A percentile compares a stretch with the other conserved stretches of the same genome.
Evolutionary conservation across 1,284 basidiomycete species (phyloP).

Genomic region (Ganoderma sp.): DNA sequence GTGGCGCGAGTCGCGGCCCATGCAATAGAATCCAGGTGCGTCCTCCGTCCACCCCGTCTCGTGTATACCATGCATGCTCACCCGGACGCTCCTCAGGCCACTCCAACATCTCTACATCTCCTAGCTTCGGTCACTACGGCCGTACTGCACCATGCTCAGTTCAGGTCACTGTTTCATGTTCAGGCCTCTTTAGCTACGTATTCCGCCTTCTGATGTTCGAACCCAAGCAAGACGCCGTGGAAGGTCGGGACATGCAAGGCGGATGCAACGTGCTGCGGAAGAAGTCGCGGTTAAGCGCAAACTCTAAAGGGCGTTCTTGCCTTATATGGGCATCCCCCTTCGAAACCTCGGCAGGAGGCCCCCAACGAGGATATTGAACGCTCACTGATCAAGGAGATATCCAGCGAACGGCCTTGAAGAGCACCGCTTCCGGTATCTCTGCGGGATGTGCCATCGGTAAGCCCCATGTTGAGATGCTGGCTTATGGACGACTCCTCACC

Average conservation of each 20-base stretch:
- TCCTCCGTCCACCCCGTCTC: background rate
- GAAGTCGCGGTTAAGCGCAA: slow-evolving; percentile 1
- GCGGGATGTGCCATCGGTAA: background rate
- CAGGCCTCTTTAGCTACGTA: background rate
- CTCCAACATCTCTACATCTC: background rate
- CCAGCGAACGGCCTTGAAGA: background rate
- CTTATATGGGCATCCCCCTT: background rate
- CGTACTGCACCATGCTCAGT: background rate
- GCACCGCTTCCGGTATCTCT: background rate
- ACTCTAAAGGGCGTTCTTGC: background rate
- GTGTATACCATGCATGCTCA: background rate
- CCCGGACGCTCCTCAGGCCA: background rate
- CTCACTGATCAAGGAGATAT: background rate
- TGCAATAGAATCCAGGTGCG: slow-evolving; percentile 1
- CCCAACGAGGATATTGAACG: background rate
- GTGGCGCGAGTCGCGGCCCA: slow-evolving; percentile 11
- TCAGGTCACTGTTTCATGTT: background rate
- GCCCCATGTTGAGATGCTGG: background rate
- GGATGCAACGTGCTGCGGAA: background rate
- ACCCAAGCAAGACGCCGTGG: background rate
- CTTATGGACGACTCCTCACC: background rate
- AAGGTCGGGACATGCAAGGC: background rate
- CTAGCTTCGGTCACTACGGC: background rate
- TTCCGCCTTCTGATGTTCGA: background rate
- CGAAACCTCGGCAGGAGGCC: background rate